Evolutionary conservation across 805 yeast species (phyloP).

Genomic region (Pichia phayaonensis): DNA sequence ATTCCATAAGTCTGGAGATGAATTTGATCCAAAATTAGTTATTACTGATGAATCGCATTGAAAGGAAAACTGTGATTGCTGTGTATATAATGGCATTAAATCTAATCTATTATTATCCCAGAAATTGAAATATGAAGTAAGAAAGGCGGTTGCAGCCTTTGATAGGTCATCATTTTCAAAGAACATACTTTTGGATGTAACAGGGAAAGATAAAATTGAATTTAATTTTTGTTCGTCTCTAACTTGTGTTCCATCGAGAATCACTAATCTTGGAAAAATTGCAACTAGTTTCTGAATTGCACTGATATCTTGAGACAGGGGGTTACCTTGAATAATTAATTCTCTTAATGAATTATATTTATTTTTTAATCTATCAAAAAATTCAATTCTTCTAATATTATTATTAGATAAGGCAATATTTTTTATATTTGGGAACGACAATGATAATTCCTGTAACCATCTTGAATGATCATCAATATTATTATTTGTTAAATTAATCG

Average conservation of each 20-base stretch:
- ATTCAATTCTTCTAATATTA: slow-evolving; percentile 47
- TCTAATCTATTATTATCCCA: slow-evolving; percentile 80
- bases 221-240: slow-evolving; percentile 63
- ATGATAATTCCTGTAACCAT: slow-evolving; percentile 55
- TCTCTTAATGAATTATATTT: slow-evolving; percentile 71
- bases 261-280: slow-evolving; percentile 70
- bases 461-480: slow-evolving; percentile 51
- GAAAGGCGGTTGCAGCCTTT: slow-evolving; percentile 64
- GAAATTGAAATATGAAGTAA: slow-evolving; percentile 62
- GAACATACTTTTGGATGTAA: slow-evolving; percentile 55
- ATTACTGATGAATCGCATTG: slow-evolving; percentile 62
- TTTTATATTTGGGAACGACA: slow-evolving; percentile 63
- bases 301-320: slow-evolving; percentile 38
- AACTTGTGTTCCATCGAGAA: slow-evolving; percentile 70
- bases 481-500: slow-evolving; percentile 65
- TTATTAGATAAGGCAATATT: slow-evolving; percentile 81
- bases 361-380: slow-evolving; percentile 68
- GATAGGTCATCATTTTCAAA: slow-evolving; percentile 74
- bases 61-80: slow-evolving; percentile 76
- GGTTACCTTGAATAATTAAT: slow-evolving; percentile 71
- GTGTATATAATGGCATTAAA: slow-evolving; percentile 65
- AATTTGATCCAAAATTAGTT: slow-evolving; percentile 19
- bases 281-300: slow-evolving; percentile 58
- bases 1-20: slow-evolving; percentile 39
- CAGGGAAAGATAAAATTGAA: slow-evolving; percentile 47